Evolutionary conservation across 2,329 filamentous ascomycete genomes (phyloP).

Genomic region (Trichoderma koningii): DNA sequence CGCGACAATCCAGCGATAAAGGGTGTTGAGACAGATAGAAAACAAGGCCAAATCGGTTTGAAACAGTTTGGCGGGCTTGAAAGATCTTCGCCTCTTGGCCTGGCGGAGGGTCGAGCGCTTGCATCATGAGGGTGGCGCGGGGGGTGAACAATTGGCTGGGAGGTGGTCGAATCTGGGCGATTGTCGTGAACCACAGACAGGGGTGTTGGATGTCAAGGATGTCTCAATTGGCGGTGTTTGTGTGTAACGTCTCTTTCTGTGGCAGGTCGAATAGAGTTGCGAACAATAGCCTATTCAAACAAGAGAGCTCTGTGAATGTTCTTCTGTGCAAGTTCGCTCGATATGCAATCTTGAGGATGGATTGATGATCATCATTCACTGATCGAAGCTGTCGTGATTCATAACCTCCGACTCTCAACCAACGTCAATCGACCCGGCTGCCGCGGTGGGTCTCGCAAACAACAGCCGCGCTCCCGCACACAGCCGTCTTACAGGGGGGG

Average conservation of each 20-base stretch:
- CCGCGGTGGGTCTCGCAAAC: constrained; percentile 9
- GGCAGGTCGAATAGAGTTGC: neutral
- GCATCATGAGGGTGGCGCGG: constrained; percentile 2
- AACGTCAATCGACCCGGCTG: neutral
- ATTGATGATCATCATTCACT: neutral
- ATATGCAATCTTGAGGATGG: neutral
- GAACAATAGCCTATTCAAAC: too few relatives aligned
- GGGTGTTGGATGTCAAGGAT: neutral
- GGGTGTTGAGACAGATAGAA: neutral
- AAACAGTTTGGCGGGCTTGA: neutral
- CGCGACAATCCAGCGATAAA: constrained; percentile 7
- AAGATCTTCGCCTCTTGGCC: neutral
- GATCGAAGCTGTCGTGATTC: neutral
- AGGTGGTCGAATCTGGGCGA: neutral
- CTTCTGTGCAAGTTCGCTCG: neutral
- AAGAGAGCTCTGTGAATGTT: neutral
- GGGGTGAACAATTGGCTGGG: constrained; percentile 12
- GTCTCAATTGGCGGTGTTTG: too few relatives aligned
- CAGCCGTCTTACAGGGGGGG: neutral
- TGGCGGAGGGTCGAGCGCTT: constrained; percentile 11
- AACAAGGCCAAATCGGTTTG: constrained; percentile 10
- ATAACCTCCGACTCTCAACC: too few relatives aligned
- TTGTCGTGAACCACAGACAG: constrained; percentile 12
- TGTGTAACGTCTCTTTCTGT: neutral
- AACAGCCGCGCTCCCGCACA: neutral